Base-by-base conservation (phyloP, 1,284 basidiomycete species). In the Puccinia sorghi region DNA sequence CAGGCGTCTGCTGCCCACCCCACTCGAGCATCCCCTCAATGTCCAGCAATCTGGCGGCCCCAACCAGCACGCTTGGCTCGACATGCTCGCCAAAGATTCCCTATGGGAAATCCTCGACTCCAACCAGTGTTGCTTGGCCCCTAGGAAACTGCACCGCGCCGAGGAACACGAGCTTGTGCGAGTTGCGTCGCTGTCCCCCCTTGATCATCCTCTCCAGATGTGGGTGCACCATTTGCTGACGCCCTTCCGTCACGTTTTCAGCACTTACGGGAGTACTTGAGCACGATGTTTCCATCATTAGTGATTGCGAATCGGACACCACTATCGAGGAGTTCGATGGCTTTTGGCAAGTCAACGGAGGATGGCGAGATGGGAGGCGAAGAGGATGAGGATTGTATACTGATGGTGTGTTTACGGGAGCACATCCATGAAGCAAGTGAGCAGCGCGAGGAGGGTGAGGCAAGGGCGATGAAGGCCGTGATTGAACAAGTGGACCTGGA, bases 151-250 rank as follows among this genome's bases (percentile, higher is more conserved):
- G 17, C 11, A 56, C 39, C 32, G 12, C 25, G 70, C 43, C 20
- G 41, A 72, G 43, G 70, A 72, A 59, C 70, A 72, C 46, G 70
- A 72, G 54, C 70, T 72, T 46, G 39, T 56, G 17, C 52, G 70
- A 59, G 70, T 72, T 72, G 70, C 57, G 70, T 72, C n/a, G 3
- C 17, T 66, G 15, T 66, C 13, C 17, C 25, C 20, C 7, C 39
- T 27, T 7, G n/a, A 43, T n/a, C 22, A 13, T 15, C 20, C n/a
- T 1, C 12, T 64, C 22, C 3, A 41, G 37, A n/a, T n/a, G n/a
- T n/a, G n/a, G n/a, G n/a, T n/a, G n/a, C n/a, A n/a, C n/a, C n/a
- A n/a, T 15, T 22, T 46, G 22, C 27, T 50, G 22, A 70, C 32
- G 12, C 25, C 32, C 20, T 54, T 39, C 8, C 32, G 22, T 70